These are phyloP conservation scores for Mortierella sp. DNA, from an alignment of 371 early-diverging fungal species.

Conservation along the genomic window DNA sequence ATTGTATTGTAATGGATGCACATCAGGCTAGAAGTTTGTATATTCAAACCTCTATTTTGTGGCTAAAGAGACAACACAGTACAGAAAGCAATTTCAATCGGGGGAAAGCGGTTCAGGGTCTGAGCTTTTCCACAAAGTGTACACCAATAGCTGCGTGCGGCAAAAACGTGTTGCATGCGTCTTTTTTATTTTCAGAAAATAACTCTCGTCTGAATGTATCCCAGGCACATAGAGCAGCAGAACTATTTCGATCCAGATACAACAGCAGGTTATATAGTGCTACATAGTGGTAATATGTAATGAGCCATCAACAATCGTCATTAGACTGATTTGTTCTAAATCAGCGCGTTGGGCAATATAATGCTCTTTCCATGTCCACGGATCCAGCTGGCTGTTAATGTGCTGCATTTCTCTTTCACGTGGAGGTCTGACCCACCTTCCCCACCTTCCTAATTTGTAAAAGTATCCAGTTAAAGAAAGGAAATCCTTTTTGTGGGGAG, in stretches of 20 bases:
- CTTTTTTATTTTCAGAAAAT: constrained; percentile 4
- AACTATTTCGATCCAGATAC: too few species aligned
- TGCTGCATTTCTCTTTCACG: background rate
- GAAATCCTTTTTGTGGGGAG: background rate
- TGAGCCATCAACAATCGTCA: too few species aligned
- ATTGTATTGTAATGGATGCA: too few species aligned
- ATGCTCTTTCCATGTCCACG: too few species aligned
- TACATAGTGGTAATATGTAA: too few species aligned
- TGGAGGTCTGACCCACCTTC: background rate
- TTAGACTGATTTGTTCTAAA: background rate
- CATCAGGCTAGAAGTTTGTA: too few species aligned
- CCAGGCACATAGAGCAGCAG: background rate
- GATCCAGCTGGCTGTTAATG: too few species aligned
- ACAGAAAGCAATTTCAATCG: background rate
- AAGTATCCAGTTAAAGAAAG: background rate
- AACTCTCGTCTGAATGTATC: background rate
- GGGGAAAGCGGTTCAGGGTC: constrained; percentile 35
- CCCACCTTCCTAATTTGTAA: background rate
- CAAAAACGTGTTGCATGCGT: constrained; percentile 13
- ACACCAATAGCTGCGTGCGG: constrained; percentile 5
- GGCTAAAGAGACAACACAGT: background rate
- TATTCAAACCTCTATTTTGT: background rate
- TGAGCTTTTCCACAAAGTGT: constrained; percentile 5
- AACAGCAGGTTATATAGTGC: too few species aligned
- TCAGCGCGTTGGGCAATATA: background rate